Base-by-base conservation (phyloP, 2,329 filamentous ascomycete species). In the Fusarium sp. region DNA sequence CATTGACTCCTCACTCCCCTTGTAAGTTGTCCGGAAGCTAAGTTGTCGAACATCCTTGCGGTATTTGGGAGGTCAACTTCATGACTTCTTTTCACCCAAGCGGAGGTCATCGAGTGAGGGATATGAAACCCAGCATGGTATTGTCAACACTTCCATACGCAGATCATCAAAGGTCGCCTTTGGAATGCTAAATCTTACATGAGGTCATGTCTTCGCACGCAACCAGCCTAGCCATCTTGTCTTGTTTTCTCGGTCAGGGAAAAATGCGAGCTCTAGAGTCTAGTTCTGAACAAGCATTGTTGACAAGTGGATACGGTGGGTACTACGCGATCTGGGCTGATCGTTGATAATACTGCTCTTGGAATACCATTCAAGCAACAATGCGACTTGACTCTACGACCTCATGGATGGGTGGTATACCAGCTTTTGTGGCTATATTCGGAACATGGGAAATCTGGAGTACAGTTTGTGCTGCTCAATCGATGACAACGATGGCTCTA, bases 271-370 rank as follows among this genome's bases (percentile, higher is more conserved):
- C 17, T 36, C 34, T 36, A 3, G n/a, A 36, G 34, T 36, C 47
- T 59, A 46, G 39, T 45, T 39, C 21, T 49, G 42, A 52, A 53
- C 53, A 67, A 67, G 65, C 64, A 65, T 47, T 47, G 17, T 61
- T 52, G 23, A 28, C 42, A 49, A 49, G 64, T 60, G 65, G 53
- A 24, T 51, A 38, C 23, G 42, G 46, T 39, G 32, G 19, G 44
- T 21, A 49, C 51, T 49, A 28, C 45, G 44, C 62, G 53, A 63
- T 69, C 52, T 67, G 66, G 62, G 49, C 65, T 67, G 65, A 69
- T 68, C 48, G n/a, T 58, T 58, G 36, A 53, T 34, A 44, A 46
- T 51, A 24, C 24, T 44, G 26, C 38, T 58, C 34, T 48, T 17
- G 14, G 12, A 32, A 28, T 57, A 43, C 44, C 54, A 21, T 32